Percentiles rank a stretch among this genome's conserved stretches.
Conservation (phyloP, 2,329 filamentous ascomycete genomes). For the Penicillium expansum region DNA sequence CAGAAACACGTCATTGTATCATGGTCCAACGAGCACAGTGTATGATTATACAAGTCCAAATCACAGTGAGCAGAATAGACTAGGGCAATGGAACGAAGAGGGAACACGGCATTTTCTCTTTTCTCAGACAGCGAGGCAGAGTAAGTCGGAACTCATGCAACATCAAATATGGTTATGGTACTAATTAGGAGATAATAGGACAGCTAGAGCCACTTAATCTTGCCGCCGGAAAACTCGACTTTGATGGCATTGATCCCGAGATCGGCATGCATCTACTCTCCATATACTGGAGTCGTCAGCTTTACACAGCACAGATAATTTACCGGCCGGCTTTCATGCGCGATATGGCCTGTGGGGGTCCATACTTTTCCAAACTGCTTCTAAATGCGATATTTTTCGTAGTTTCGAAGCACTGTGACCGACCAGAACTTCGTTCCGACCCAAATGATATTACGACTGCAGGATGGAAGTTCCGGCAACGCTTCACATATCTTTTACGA, state of each 20-base stretch:
- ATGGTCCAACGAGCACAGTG: constrained; percentile 25
- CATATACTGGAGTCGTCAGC: constrained; percentile 55
- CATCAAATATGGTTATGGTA: background rate
- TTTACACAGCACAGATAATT: constrained; percentile 48
- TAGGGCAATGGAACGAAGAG: constrained; percentile 13
- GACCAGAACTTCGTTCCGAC: constrained; percentile 47
- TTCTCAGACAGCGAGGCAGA: constrained; percentile 25
- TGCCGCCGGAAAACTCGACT: constrained; percentile 49
- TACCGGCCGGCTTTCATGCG: constrained; percentile 55
- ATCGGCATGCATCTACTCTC: constrained; percentile 53
- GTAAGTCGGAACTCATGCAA: constrained; percentile 13
- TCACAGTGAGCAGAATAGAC: constrained; percentile 1
- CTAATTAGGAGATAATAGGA: constrained; percentile 25
- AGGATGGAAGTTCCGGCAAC: constrained; percentile 50
- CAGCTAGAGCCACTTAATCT: constrained; percentile 53
- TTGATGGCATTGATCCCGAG: constrained; percentile 55
- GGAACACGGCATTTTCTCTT: constrained; percentile 24
- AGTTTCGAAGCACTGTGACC: constrained; percentile 48
- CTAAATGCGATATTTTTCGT: constrained; percentile 53
- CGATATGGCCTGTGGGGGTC: constrained; percentile 50
- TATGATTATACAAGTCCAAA: constrained; percentile 22
- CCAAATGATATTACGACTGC: constrained; percentile 49
- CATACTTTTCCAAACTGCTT: constrained; percentile 53
- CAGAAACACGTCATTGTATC: constrained; percentile 20
- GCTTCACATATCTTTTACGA: constrained; percentile 49